These are phyloP conservation scores for Gracilaria domingensis DNA, from an alignment of 23 red algal species.

Conservation along the genomic window DNA sequence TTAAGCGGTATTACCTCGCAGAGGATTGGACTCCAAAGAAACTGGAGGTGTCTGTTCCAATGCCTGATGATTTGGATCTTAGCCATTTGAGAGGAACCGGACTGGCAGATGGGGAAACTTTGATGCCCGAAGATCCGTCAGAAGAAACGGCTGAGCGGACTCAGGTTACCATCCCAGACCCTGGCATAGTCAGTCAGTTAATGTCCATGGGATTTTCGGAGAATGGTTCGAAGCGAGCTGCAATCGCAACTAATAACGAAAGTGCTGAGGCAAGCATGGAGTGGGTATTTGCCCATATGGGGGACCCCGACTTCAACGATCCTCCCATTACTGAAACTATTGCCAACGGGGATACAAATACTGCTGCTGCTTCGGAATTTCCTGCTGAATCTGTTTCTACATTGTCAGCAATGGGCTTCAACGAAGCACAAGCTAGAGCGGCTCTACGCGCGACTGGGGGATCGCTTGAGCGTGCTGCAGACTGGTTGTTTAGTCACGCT, in stretches of 20 bases:
- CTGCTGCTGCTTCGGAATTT: neutral
- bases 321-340: slow-evolving; percentile 7
- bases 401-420: slow-evolving; percentile 88
- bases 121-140: slow-evolving; percentile 57
- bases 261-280: slow-evolving; percentile 81
- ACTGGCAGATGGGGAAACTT: slow-evolving; percentile 50
- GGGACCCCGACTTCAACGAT: slow-evolving; percentile 87
- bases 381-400: slow-evolving; percentile 21
- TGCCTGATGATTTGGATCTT: slow-evolving; percentile 78
- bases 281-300: slow-evolving; percentile 86
- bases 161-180: slow-evolving; percentile 57
- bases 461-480: slow-evolving; percentile 86
- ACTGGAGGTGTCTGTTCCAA: slow-evolving; percentile 79
- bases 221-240: slow-evolving; percentile 82
- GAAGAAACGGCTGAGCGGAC: slow-evolving; percentile 19
- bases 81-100: slow-evolving; percentile 60
- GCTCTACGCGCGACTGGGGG: slow-evolving; percentile 59
- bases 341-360: neutral
- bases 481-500: slow-evolving; percentile 90
- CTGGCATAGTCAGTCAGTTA: slow-evolving; percentile 69
- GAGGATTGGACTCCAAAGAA: slow-evolving; percentile 97
- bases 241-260: slow-evolving; percentile 70
- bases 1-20: slow-evolving; percentile 84
- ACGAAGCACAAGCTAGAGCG: slow-evolving; percentile 70
- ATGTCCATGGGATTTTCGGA: slow-evolving; percentile 87